Percentiles rank a stretch among this genome's conserved stretches.
phyloP scores from a whole-genome alignment of 306 rosid genomes.

The Lotus japonicus region DNA sequence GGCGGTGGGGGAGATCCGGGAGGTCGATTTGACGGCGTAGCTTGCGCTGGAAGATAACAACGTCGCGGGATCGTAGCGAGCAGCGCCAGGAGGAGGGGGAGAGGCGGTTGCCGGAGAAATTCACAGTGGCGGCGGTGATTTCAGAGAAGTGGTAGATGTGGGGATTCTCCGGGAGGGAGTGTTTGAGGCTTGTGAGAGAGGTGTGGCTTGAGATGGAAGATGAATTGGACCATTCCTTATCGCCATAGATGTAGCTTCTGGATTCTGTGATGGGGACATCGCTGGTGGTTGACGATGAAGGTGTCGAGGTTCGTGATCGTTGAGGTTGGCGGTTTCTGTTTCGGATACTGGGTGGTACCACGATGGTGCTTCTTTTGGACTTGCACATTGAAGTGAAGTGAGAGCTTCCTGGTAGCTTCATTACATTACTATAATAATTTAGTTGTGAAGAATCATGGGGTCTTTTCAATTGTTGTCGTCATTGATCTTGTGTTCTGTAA shows the following conservation, averaged over 20 bases:
- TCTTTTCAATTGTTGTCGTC: too few relatives aligned
- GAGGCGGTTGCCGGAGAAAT: conserved; percentile 25
- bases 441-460: too few relatives aligned
- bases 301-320: background rate
- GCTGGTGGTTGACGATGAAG: background rate
- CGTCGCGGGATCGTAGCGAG: conserved; percentile 44
- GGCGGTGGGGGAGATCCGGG: conserved; percentile 42
- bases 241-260: conserved; percentile 16
- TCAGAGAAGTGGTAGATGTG: conserved; percentile 60
- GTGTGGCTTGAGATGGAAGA: conserved; percentile 46
- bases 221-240: conserved; percentile 32
- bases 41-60: conserved; percentile 57
- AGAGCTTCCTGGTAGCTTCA: too few relatives aligned
- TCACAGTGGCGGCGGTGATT: conserved; percentile 57
- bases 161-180: conserved; percentile 67
- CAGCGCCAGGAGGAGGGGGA: conserved; percentile 77
- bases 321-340: background rate
- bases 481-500: too few relatives aligned
- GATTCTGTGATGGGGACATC: conserved; percentile 26
- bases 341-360: conserved; percentile 29
- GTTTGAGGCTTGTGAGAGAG: conserved; percentile 57
- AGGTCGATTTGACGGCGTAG: conserved; percentile 45
- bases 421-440: too few relatives aligned
- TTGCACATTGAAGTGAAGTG: conserved; percentile 49
- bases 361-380: conserved; percentile 52